Evolutionary conservation across 306 rosid species (phyloP).

Genomic region (Rosa multiflora): DNA sequence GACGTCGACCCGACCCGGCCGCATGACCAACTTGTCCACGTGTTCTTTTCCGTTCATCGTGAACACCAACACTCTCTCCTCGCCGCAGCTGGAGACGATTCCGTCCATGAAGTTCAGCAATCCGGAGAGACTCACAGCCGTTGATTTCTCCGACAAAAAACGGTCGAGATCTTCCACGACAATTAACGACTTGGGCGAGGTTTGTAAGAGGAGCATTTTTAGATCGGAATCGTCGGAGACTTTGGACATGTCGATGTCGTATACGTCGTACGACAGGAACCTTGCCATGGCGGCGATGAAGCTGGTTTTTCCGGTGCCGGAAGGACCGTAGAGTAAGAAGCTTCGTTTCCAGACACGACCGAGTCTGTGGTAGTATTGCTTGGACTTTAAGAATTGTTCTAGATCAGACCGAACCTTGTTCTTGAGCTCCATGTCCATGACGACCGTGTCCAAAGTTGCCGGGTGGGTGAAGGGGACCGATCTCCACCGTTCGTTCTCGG

Average conservation of each 20-base stretch:
- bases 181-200: conserved; percentile 64
- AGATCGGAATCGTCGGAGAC: conserved; percentile 55
- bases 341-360: conserved; percentile 98
- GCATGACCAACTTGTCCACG: conserved; percentile 56
- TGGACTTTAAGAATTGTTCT: conserved; percentile 74
- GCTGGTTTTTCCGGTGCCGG: conserved; percentile 86
- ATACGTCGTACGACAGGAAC: conserved; percentile 72
- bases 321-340: conserved; percentile 70
- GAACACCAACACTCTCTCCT: conserved; percentile 83
- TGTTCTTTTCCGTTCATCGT: conserved; percentile 62
- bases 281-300: conserved; percentile 91
- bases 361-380: conserved; percentile 72
- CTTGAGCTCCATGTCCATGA: conserved; percentile 68
- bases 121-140: conserved; percentile 51
- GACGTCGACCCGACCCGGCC: conserved; percentile 86
- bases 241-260: conserved; percentile 65
- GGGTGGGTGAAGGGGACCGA: conserved; percentile 74
- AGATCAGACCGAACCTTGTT: conserved; percentile 72
- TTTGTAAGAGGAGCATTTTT: conserved; percentile 56
- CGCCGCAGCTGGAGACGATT: conserved; percentile 62
- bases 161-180: conserved; percentile 84
- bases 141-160: conserved; percentile 34
- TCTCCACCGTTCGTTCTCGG: conserved; percentile 51
- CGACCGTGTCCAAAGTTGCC: conserved; percentile 76
- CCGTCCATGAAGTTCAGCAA: conserved; percentile 91